These are phyloP conservation scores for Phaeotremella skinneri DNA, from an alignment of 768 basidiomycete species.

Conservation along the genomic window DNA sequence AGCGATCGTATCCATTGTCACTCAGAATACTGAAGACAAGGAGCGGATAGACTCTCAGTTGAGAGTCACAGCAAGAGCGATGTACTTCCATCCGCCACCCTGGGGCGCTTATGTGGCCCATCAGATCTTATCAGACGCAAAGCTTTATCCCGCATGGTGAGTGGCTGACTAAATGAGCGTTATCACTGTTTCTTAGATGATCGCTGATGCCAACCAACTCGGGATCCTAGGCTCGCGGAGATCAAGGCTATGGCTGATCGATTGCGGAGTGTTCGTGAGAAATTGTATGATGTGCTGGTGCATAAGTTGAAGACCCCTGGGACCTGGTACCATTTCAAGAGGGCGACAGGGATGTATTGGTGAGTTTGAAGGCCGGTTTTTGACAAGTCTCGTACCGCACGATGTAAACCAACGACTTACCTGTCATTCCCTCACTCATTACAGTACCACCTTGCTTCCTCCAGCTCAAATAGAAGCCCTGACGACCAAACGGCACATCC, in stretches of 20 bases:
- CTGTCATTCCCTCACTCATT: constrained; percentile 2
- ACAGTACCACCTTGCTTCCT: constrained; percentile 37
- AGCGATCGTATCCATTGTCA: constrained; percentile 48
- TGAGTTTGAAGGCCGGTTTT: constrained; percentile 56
- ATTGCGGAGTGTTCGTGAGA: constrained; percentile 88
- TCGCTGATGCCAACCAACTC: too few species aligned
- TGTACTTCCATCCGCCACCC: constrained; percentile 49
- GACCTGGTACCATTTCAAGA: constrained; percentile 90
- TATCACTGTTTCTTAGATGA: neutral
- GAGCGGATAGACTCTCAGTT: constrained; percentile 49
- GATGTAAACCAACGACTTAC: neutral
- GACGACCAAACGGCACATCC: constrained; percentile 39
- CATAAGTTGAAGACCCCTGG: constrained; percentile 84
- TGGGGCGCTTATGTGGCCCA: constrained; percentile 47
- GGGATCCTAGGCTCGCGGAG: constrained; percentile 63
- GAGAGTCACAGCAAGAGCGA: constrained; percentile 37
- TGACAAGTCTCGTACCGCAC: neutral
- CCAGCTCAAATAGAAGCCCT: constrained; percentile 36
- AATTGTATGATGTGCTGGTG: constrained; percentile 71
- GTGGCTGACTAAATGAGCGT: constrained; percentile 8
- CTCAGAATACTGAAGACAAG: constrained; percentile 35
- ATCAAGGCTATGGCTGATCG: constrained; percentile 94
- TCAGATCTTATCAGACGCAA: constrained; percentile 67
- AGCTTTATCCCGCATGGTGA: constrained; percentile 83
- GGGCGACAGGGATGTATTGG: constrained; percentile 98